Evolutionary conservation across 345 rosid species (phyloP).

Genomic region (Cardamine resedifolia): DNA sequence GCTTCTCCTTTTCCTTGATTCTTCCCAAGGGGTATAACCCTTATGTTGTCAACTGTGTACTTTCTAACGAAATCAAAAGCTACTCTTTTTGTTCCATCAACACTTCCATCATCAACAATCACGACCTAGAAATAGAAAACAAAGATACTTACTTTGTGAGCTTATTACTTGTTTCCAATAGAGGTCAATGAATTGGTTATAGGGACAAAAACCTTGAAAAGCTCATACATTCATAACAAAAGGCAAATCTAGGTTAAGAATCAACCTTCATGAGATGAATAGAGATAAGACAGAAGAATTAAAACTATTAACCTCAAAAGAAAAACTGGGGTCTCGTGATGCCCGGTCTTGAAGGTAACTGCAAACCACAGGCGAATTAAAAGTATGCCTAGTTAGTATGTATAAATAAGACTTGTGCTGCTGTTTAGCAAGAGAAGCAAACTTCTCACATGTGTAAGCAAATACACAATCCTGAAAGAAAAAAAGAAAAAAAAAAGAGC

Average conservation of each 20-base stretch:
- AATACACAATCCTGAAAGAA: neutral
- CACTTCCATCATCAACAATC: constrained; percentile 95
- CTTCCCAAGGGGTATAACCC: constrained; percentile 84
- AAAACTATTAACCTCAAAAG: constrained; percentile 72
- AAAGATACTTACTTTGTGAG: neutral
- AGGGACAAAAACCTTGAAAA: neutral
- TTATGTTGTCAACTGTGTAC: constrained; percentile 70
- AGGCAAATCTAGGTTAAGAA: neutral
- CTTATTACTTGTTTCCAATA: neutral
- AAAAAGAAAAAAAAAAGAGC: neutral
- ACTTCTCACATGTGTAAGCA: constrained; percentile 8
- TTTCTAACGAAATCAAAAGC: constrained; percentile 78
- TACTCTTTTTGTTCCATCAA: constrained; percentile 79
- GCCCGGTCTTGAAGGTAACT: constrained; percentile 87
- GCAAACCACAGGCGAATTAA: constrained; percentile 36
- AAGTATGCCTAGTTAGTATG: constrained; percentile 3
- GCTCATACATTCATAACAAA: neutral
- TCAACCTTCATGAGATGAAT: neutral
- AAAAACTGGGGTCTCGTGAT: constrained; percentile 73
- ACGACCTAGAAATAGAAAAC: constrained; percentile 53
- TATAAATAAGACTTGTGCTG: neutral
- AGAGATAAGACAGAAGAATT: neutral
- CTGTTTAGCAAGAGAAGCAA: constrained; percentile 10
- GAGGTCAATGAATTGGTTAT: neutral
- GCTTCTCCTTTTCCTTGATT: constrained; percentile 99